Evolutionary conservation across 2,329 filamentous ascomycete genomes (phyloP).

Genomic region (Ciborinia camelliae): DNA sequence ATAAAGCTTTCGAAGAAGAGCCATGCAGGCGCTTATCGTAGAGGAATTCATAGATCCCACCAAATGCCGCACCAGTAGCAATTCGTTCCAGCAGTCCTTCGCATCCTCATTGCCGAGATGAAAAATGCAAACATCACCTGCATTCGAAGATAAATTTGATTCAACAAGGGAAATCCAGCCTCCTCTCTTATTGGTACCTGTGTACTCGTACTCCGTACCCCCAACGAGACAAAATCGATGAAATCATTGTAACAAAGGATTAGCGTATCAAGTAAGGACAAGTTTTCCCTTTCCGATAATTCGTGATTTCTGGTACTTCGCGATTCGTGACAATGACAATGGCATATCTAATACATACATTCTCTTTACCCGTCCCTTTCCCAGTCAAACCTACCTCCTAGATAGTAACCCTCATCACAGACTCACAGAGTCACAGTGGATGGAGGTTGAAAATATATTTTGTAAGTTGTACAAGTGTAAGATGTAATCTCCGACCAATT

Average conservation of each 20-base stretch:
- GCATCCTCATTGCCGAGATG: background rate
- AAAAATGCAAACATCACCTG: background rate
- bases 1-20: background rate
- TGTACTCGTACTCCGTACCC: too few relatives aligned
- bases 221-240: background rate
- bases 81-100: background rate
- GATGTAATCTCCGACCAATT: background rate
- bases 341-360: background rate
- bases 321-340: too few relatives aligned
- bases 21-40: background rate
- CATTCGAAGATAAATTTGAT: background rate
- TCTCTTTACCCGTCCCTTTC: background rate
- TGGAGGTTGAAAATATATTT: background rate
- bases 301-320: background rate
- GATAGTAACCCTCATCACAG: too few relatives aligned
- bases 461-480: background rate
- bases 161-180: background rate
- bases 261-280: constrained; percentile 18
- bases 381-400: background rate
- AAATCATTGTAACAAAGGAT: background rate
- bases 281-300: constrained; percentile 5
- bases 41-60: background rate
- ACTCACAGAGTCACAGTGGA: too few relatives aligned
- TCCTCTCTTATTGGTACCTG: background rate
- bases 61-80: background rate